Evolutionary conservation across 2,329 filamentous ascomycete genomes (phyloP).

Genomic region (Penicillium freii): DNA sequence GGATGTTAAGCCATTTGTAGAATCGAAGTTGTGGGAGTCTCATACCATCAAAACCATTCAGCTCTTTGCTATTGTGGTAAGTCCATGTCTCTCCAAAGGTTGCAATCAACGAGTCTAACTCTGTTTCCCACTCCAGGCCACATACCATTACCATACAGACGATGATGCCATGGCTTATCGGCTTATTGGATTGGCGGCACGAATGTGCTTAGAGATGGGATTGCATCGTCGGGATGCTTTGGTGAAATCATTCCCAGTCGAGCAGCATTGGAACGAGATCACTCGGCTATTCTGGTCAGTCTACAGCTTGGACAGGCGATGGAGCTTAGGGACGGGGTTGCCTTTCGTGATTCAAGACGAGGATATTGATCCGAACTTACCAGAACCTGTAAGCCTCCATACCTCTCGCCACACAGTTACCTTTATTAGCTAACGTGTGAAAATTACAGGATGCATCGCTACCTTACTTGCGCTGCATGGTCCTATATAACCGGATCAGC

Average conservation of each 20-base stretch:
- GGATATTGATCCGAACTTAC: constrained; percentile 77
- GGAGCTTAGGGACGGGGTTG: constrained; percentile 86
- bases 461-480: constrained; percentile 80
- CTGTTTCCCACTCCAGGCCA: constrained; percentile 48
- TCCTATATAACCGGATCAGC: constrained; percentile 75
- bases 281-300: constrained; percentile 81
- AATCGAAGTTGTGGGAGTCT: constrained; percentile 60
- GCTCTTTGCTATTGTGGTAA: constrained; percentile 53
- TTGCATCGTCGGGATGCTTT: constrained; percentile 78
- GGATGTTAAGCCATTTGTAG: constrained; percentile 69
- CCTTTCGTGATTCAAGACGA: constrained; percentile 82
- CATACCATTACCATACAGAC: constrained; percentile 80
- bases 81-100: constrained; percentile 7
- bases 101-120: constrained; percentile 2
- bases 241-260: constrained; percentile 63
- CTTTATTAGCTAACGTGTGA: not conserved
- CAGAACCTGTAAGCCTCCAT: constrained; percentile 65
- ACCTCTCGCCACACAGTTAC: not conserved
- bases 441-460: constrained; percentile 41
- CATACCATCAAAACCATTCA: constrained; percentile 59
- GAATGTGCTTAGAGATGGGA: constrained; percentile 76
- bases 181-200: constrained; percentile 76
- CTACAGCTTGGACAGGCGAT: constrained; percentile 79
- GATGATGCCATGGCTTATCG: constrained; percentile 86
- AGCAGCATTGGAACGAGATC: constrained; percentile 65